Conservation (phyloP, 331 rosid species). For the Rosa hybrid region DNA sequence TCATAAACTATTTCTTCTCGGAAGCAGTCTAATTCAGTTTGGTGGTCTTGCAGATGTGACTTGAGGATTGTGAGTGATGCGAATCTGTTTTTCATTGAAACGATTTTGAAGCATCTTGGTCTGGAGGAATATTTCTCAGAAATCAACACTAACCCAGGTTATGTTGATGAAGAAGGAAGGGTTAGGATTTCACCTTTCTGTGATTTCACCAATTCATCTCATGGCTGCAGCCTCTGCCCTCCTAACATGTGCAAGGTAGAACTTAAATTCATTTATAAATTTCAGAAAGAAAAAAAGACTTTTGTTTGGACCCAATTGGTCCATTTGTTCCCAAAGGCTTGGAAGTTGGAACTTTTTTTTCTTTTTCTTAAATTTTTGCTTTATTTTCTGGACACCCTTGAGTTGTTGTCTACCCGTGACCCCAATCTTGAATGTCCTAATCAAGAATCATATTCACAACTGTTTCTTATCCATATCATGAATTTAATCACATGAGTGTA, state of each 20-base stretch:
- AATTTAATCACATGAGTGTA: neutral
- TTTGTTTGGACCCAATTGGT: neutral
- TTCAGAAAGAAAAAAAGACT: too few relatives aligned
- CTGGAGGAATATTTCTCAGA: conserved; percentile 63
- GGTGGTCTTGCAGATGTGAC: conserved; percentile 54
- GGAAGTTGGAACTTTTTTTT: neutral
- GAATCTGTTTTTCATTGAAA: conserved; percentile 63
- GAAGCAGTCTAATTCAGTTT: neutral
- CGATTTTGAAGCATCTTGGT: conserved; percentile 63
- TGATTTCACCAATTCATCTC: conserved; percentile 53
- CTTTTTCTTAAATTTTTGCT: neutral
- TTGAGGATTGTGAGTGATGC: conserved; percentile 84
- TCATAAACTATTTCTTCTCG: neutral
- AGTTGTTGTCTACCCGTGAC: neutral
- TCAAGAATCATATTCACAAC: neutral
- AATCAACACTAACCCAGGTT: conserved; percentile 72
- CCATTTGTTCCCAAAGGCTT: conserved; percentile 13
- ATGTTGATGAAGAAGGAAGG: conserved; percentile 65
- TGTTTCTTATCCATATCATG: neutral
- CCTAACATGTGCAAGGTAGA: conserved; percentile 98
- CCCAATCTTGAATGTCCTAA: neutral
- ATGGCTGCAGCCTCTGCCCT: conserved; percentile 75
- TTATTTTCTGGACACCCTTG: conserved; percentile 4
- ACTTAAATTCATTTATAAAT: neutral
- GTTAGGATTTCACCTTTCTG: conserved; percentile 60